Evolutionary conservation across 192 early-diverging fungal species (phyloP).

Genomic region (Entomortierella chlamydospora): DNA sequence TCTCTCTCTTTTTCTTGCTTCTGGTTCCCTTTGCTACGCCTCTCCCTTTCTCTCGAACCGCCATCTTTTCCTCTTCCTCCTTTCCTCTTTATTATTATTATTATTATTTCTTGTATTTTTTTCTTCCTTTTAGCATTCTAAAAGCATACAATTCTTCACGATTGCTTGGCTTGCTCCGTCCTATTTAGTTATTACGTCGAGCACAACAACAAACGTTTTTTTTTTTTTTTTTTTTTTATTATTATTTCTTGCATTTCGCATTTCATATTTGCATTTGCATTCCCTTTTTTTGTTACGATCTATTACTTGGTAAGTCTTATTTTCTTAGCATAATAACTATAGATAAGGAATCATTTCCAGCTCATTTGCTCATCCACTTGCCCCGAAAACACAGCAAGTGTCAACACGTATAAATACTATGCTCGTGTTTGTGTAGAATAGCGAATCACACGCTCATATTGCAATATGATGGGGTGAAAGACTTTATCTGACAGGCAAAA

Average conservation of each 20-base stretch:
- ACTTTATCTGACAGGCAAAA: no score
- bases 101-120: background rate
- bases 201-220: slow-evolving; percentile 16
- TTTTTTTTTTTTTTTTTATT: background rate
- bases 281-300: slow-evolving; percentile 36
- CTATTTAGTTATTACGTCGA: slow-evolving; percentile 31
- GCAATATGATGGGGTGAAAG: no score
- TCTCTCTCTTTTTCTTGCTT: slow-evolving; percentile 9
- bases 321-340: background rate
- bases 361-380: no score
- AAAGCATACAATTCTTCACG: background rate
- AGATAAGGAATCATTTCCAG: no score
- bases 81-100: background rate
- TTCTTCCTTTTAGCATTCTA: background rate
- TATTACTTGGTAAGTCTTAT: slow-evolving; percentile 19
- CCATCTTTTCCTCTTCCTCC: slow-evolving; percentile 9
- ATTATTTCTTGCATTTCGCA: slow-evolving; percentile 7
- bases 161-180: slow-evolving; percentile 39
- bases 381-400: no score
- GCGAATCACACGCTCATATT: no score
- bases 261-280: slow-evolving; percentile 30
- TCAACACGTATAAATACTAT: no score
- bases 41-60: slow-evolving; percentile 6
- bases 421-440: no score
- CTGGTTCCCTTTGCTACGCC: slow-evolving; percentile 6